Evolutionary conservation across 2,329 filamentous ascomycete genomes (phyloP).

Genomic region (Aspergillus terreus): DNA sequence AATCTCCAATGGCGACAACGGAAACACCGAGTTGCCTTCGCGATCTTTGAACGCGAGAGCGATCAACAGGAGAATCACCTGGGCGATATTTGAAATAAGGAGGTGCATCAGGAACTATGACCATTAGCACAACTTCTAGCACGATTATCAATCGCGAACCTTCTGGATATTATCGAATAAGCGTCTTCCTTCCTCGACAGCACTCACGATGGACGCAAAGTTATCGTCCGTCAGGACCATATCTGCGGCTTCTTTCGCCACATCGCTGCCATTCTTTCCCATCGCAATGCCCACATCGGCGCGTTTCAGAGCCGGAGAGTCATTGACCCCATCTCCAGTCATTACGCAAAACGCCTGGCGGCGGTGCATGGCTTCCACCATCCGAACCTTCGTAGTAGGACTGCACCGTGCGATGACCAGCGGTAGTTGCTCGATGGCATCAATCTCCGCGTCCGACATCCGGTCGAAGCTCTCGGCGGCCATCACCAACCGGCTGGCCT

Average conservation of each 20-base stretch:
- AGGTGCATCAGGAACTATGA: slow-evolving; percentile 68
- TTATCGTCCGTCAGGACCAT: slow-evolving; percentile 69
- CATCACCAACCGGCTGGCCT: slow-evolving; percentile 46
- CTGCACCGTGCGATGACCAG: slow-evolving; percentile 81
- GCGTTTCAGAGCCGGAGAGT: slow-evolving; percentile 73
- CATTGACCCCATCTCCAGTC: slow-evolving; percentile 87
- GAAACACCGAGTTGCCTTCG: slow-evolving; percentile 71
- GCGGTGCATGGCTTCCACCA: slow-evolving; percentile 83
- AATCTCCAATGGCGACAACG: slow-evolving; percentile 78
- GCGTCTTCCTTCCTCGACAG: slow-evolving; percentile 75
- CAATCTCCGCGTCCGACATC: slow-evolving; percentile 51
- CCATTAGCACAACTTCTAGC: slow-evolving; percentile 26
- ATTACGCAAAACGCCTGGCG: slow-evolving; percentile 75
- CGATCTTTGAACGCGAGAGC: slow-evolving; percentile 76
- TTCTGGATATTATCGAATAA: slow-evolving; percentile 91
- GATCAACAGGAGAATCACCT: slow-evolving; percentile 75
- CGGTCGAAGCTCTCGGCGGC: slow-evolving; percentile 55
- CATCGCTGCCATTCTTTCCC: slow-evolving; percentile 78
- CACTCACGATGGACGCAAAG: slow-evolving; percentile 80
- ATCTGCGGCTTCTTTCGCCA: slow-evolving; percentile 74
- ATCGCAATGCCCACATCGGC: slow-evolving; percentile 87
- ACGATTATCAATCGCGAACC: slow-evolving; percentile 5
- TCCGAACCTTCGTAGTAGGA: slow-evolving; percentile 81
- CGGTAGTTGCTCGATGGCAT: slow-evolving; percentile 69
- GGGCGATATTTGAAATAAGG: slow-evolving; percentile 75